These are phyloP conservation scores for Leishmania tarentolae DNA, from an alignment of 208 protist genomes.

Conservation along the genomic window DNA sequence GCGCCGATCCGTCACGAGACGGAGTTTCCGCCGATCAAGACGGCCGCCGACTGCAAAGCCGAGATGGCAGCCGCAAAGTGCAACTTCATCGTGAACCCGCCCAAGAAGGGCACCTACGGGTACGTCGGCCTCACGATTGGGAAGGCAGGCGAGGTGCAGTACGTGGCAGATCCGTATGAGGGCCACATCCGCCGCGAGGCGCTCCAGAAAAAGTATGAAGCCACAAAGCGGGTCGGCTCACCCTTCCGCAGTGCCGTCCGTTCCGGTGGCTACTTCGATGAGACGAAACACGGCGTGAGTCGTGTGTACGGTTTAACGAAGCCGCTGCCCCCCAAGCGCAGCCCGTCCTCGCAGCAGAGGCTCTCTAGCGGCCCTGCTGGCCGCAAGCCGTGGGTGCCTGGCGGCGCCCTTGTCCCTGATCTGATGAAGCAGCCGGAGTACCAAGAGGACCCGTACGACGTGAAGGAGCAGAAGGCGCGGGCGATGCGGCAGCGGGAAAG, in stretches of 20 bases:
- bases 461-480: conserved; percentile 76
- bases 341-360: conserved; percentile 15
- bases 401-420: conserved; percentile 66
- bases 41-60: conserved; percentile 20
- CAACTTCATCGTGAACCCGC: conserved; percentile 81
- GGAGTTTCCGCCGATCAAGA: conserved; percentile 71
- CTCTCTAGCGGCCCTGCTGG: conserved; percentile 3
- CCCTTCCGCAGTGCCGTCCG: conserved; percentile 74
- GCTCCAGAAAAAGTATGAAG: conserved; percentile 40
- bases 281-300: conserved; percentile 71
- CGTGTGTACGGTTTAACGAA: conserved; percentile 80
- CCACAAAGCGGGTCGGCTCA: conserved; percentile 22
- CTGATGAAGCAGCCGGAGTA: conserved; percentile 84
- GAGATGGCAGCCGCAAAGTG: conserved; percentile 38
- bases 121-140: conserved; percentile 84
- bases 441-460: conserved; percentile 88
- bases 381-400: conserved; percentile 72
- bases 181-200: conserved; percentile 36
- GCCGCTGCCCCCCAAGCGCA: conserved; percentile 66
- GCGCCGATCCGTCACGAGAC: conserved; percentile 77
- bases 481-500: conserved; percentile 66
- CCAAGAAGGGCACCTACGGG: conserved; percentile 92
- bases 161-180: conserved; percentile 79
- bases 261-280: conserved; percentile 76
- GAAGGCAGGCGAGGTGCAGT: conserved; percentile 76